A percentile compares a stretch with the other conserved stretches of the same genome.
phyloP scores from a whole-genome alignment of 768 basidiomycete genomes.

The Serendipita vermifera region DNA sequence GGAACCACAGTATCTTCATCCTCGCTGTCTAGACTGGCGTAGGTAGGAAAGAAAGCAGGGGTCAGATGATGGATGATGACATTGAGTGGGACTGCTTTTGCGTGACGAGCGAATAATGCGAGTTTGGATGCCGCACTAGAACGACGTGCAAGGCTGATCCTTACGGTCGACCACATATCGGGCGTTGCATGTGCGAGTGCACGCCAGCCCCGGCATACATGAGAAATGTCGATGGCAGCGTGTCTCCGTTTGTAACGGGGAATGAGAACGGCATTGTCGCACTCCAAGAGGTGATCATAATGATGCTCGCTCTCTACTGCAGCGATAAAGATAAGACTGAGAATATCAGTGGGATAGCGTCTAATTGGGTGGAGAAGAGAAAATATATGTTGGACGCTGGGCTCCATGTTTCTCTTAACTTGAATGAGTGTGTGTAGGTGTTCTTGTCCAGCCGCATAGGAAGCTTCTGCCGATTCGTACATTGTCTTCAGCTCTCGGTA shows the following conservation, averaged over 20 bases:
- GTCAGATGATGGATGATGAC: background rate
- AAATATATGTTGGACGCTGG: background rate
- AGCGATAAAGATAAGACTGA: constrained; percentile 1
- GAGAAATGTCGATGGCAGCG: background rate
- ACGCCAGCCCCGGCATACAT: constrained; percentile 1
- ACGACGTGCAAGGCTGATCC: background rate
- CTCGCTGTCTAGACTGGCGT: background rate
- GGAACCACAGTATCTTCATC: background rate
- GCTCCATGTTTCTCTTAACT: background rate
- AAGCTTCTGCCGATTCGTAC: background rate
- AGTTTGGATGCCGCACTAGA: background rate
- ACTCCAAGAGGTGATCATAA: background rate
- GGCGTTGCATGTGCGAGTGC: constrained; percentile 1
- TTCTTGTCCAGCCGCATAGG: background rate
- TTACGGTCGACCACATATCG: background rate
- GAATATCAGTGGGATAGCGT: constrained; percentile 6
- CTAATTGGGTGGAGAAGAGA: background rate
- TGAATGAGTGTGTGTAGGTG: background rate
- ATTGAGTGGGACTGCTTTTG: constrained; percentile 2
- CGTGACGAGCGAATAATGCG: background rate
- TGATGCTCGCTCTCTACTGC: background rate
- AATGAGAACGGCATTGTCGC: background rate
- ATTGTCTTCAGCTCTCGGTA: background rate
- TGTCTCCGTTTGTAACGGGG: background rate
- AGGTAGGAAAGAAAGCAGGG: background rate